Percentiles rank a stretch among this genome's conserved stretches.
phyloP scores from a whole-genome alignment of 148 eudicot genomes.

The Fagopyrum esculentum region DNA sequence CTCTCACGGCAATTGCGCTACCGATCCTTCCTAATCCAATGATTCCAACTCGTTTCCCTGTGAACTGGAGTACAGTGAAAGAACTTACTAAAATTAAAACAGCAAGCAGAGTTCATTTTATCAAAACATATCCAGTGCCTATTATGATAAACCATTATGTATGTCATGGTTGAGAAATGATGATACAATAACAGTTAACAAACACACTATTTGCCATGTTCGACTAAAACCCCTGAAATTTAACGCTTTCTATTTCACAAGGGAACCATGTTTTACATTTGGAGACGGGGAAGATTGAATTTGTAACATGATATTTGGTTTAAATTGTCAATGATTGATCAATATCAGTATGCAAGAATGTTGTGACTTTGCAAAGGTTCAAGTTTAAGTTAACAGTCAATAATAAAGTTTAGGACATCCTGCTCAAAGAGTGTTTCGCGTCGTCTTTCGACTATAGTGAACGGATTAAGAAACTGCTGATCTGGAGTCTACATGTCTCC shows the following conservation, averaged over 20 bases:
- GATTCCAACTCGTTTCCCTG: slow-evolving; percentile 85
- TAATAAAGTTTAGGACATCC: too few species aligned
- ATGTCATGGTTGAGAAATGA: background rate
- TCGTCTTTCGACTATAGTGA: too few species aligned
- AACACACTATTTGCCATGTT: background rate
- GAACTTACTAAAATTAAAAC: background rate
- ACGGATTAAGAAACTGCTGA: too few species aligned
- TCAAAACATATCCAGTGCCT: too few species aligned
- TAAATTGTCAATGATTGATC: too few species aligned
- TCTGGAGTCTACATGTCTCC: too few species aligned
- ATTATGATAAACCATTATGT: background rate
- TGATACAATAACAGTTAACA: background rate
- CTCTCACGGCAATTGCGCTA: slow-evolving; percentile 67
- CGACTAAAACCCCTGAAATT: background rate
- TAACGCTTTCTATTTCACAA: background rate
- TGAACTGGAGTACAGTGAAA: slow-evolving; percentile 39
- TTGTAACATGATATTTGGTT: background rate
- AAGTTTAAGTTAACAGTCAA: too few species aligned
- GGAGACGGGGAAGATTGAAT: too few species aligned
- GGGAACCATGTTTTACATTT: background rate
- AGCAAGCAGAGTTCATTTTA: background rate
- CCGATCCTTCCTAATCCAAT: slow-evolving; percentile 86
- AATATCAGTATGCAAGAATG: too few species aligned
- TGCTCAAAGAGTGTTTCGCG: too few species aligned
- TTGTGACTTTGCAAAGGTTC: too few species aligned